phyloP scores from a whole-genome alignment of 2,329 filamentous ascomycete species.

The Aspergillus phoenicis region DNA sequence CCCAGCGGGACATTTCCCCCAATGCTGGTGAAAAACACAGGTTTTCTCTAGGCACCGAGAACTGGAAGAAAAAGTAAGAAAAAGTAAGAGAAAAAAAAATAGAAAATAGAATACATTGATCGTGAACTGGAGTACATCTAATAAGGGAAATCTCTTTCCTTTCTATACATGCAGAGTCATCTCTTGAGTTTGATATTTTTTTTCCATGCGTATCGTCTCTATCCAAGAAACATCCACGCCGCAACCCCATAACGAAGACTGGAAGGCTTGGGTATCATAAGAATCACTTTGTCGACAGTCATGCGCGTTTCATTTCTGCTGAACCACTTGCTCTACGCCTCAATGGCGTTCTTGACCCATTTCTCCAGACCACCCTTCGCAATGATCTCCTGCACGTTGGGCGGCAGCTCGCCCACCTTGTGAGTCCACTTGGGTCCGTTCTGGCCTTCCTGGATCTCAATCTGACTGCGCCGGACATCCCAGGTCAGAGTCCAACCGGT shows the following conservation, averaged over 20 bases:
- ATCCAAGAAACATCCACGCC: neutral
- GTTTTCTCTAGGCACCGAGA: too few relatives aligned
- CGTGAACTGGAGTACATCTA: too few relatives aligned
- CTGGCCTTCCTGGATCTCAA: slow-evolving; percentile 70
- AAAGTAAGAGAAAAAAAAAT: too few relatives aligned
- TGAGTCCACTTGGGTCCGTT: slow-evolving; percentile 71
- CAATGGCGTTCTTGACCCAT: slow-evolving; percentile 68
- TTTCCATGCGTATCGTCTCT: neutral
- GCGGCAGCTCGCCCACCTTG: slow-evolving; percentile 79
- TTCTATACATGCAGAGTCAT: too few relatives aligned
- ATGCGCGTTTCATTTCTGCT: neutral
- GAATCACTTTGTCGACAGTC: neutral
- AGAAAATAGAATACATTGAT: too few relatives aligned
- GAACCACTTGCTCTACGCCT: neutral
- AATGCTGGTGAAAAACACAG: too few relatives aligned
- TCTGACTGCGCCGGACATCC: slow-evolving; percentile 73
- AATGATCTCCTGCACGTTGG: slow-evolving; percentile 86
- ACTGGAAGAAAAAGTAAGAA: too few relatives aligned
- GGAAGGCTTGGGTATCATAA: neutral
- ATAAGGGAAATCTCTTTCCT: too few relatives aligned
- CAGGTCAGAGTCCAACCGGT: slow-evolving; percentile 74
- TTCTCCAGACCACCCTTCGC: slow-evolving; percentile 75
- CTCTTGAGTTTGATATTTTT: too few relatives aligned
- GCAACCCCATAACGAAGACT: neutral
- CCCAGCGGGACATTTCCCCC: too few relatives aligned